Evolutionary conservation across 306 rosid genomes (phyloP).

Genomic region (Oxytropis ochrocephala): DNA sequence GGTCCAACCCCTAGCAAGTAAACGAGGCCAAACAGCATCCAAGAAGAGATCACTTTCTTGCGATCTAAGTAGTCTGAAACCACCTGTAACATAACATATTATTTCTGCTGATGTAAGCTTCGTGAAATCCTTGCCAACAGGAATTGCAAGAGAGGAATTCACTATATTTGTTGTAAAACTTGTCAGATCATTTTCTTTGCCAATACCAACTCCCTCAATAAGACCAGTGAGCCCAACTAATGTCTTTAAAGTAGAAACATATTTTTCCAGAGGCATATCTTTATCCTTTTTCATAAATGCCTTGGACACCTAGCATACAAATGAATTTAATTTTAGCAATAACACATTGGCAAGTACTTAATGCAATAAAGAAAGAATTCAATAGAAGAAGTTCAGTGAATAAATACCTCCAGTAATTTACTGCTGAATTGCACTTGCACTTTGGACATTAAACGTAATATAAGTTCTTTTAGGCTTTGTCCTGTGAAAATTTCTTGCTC

Average conservation of each 20-base stretch:
- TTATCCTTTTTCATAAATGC: constrained; percentile 41
- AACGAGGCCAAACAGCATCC: too few species aligned
- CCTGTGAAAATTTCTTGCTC: constrained; percentile 49
- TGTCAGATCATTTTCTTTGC: constrained; percentile 56
- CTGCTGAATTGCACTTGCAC: constrained; percentile 30
- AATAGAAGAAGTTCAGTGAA: too few species aligned
- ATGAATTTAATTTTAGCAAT: neutral
- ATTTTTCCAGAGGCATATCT: constrained; percentile 45
- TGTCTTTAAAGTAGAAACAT: constrained; percentile 38
- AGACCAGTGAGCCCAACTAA: constrained; percentile 46
- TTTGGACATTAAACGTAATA: constrained; percentile 44
- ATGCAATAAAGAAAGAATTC: too few species aligned
- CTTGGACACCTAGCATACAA: constrained; percentile 38
- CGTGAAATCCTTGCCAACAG: constrained; percentile 45
- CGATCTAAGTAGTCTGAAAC: too few species aligned
- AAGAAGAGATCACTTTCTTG: too few species aligned
- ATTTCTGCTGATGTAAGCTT: too few species aligned
- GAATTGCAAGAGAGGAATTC: constrained; percentile 33
- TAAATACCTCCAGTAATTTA: constrained; percentile 41
- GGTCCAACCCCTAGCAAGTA: too few species aligned
- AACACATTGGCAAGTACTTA: too few species aligned
- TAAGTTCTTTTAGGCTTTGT: constrained; percentile 46
- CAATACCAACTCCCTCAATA: constrained; percentile 56
- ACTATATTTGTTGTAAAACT: constrained; percentile 24
- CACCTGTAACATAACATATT: too few species aligned